phyloP scores from a whole-genome alignment of 495 filamentous ascomycete genomes.

The Annulohypoxylon stygium region DNA sequence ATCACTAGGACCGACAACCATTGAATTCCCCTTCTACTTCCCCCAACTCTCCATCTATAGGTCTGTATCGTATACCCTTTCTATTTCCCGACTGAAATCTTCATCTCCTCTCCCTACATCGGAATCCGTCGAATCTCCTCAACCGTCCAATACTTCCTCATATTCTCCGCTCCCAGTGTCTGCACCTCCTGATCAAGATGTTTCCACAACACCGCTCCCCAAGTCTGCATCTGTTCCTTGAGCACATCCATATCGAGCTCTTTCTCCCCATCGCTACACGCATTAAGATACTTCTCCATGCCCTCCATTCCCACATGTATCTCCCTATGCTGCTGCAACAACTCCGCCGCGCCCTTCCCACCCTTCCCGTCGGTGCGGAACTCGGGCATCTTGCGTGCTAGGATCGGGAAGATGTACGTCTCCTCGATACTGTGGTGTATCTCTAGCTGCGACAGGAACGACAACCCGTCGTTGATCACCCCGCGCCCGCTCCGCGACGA shows the following conservation, averaged over 20 bases:
- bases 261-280: slow-evolving; percentile 72
- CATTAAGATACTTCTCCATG: slow-evolving; percentile 74
- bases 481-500: slow-evolving; percentile 54
- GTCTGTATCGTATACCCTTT: background rate
- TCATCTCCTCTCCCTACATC: slow-evolving; percentile 61
- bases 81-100: background rate
- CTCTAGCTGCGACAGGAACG: slow-evolving; percentile 76
- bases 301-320: slow-evolving; percentile 87
- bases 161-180: slow-evolving; percentile 82
- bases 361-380: slow-evolving; percentile 63
- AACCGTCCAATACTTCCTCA: slow-evolving; percentile 84
- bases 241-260: slow-evolving; percentile 77
- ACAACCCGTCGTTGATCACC: slow-evolving; percentile 72
- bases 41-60: background rate
- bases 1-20: background rate
- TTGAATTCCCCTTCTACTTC: background rate
- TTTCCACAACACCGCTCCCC: slow-evolving; percentile 75
- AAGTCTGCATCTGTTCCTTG: slow-evolving; percentile 74
- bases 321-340: slow-evolving; percentile 81
- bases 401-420: slow-evolving; percentile 80
- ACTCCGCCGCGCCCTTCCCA: slow-evolving; percentile 65
- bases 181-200: slow-evolving; percentile 82
- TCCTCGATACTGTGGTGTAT: slow-evolving; percentile 91
- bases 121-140: slow-evolving; percentile 81
- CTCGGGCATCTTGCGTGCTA: slow-evolving; percentile 84